Conservation (phyloP, 306 rosid genomes). For the Ochetophila trinervis region DNA sequence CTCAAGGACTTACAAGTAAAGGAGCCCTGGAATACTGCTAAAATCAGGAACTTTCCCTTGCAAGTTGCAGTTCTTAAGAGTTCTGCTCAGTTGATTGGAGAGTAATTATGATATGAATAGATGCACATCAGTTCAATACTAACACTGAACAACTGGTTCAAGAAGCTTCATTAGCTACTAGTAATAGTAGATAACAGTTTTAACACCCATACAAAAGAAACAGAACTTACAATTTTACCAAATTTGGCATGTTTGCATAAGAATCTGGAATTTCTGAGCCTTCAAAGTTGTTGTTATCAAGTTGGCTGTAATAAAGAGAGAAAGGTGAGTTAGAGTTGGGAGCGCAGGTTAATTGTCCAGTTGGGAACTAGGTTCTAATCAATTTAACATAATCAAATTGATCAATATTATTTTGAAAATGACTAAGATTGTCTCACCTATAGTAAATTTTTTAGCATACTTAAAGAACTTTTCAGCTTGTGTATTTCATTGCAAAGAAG, state of each 20-base stretch:
- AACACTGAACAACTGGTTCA: neutral
- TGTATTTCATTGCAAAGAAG: no score
- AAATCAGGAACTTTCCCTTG: slow-evolving; percentile 15
- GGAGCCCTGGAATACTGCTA: slow-evolving; percentile 4
- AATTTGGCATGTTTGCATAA: neutral
- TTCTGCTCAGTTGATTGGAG: neutral
- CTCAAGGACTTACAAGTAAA: neutral
- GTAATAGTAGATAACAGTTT: no score
- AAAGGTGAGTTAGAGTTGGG: neutral
- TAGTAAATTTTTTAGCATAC: no score
- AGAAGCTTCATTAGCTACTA: no score
- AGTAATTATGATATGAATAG: neutral
- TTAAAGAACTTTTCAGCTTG: no score
- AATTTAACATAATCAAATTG: no score
- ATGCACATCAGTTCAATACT: neutral
- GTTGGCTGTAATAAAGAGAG: neutral
- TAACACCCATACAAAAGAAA: neutral
- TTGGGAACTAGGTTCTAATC: no score
- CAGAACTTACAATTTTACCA: neutral
- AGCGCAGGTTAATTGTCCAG: neutral
- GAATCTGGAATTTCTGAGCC: neutral
- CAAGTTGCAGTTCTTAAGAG: slow-evolving; percentile 21
- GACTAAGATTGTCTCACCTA: no score
- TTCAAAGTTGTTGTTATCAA: neutral
- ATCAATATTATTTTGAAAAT: no score